Evolutionary conservation across 1,284 basidiomycete species (phyloP).

Genomic region (Meira miltonrushii): DNA sequence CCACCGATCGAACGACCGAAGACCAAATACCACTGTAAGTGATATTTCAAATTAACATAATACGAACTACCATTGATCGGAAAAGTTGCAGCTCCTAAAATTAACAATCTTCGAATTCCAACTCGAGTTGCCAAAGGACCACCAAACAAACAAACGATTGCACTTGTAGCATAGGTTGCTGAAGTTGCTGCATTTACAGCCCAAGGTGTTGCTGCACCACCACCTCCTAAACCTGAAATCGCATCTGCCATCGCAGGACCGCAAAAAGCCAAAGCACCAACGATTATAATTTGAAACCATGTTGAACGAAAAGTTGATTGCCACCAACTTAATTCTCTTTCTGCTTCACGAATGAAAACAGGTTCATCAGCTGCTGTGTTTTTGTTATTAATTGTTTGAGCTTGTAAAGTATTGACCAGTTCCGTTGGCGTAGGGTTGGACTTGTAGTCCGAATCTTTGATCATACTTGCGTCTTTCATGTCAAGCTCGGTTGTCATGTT

Average conservation of each 20-base stretch:
- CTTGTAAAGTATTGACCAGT: too few species aligned
- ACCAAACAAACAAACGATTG: constrained; percentile 14
- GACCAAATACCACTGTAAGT: constrained; percentile 24
- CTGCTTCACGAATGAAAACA: too few species aligned
- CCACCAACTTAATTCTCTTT: too few species aligned
- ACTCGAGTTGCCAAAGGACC: constrained; percentile 14
- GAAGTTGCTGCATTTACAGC: constrained; percentile 10
- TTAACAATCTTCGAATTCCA: constrained; percentile 16
- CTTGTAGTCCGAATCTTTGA: too few species aligned
- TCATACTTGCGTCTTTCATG: too few species aligned
- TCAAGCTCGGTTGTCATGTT: too few species aligned
- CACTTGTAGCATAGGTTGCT: constrained; percentile 5
- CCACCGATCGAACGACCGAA: constrained; percentile 26
- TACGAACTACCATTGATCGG: constrained; percentile 23
- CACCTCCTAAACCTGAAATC: constrained; percentile 2
- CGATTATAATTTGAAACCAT: constrained; percentile 2
- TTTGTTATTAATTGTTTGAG: too few species aligned
- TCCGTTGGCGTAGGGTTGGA: too few species aligned
- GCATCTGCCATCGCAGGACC: constrained; percentile 11
- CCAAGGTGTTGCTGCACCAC: constrained; percentile 9
- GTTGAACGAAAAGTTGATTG: not conserved
- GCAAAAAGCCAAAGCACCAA: constrained; percentile 5
- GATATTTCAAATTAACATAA: constrained; percentile 18
- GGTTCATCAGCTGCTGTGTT: too few species aligned
- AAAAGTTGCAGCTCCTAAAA: constrained; percentile 28